A percentile compares a stretch with the other conserved stretches of the same genome.
These are phyloP conservation scores for Lenwebbia sp. DNA, from an alignment of 345 rosid genomes.

Conservation along the genomic window DNA sequence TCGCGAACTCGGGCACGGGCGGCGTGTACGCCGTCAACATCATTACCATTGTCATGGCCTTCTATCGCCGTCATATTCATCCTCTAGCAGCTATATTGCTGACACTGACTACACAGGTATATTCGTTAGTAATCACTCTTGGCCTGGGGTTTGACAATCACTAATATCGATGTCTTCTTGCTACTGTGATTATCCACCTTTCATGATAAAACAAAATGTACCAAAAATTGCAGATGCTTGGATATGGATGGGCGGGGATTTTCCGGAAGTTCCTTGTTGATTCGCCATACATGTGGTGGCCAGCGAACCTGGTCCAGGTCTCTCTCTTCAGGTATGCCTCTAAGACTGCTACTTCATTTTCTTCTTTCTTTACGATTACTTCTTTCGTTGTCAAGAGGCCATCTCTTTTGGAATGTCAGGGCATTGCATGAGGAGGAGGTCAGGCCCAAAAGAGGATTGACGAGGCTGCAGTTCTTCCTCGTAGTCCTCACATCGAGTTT, in stretches of 20 bases:
- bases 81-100: slow-evolving; percentile 18
- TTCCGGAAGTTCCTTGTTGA: slow-evolving; percentile 31
- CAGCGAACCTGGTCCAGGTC: slow-evolving; percentile 34
- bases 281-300: slow-evolving; percentile 39
- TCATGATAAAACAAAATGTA: neutral
- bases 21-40: slow-evolving; percentile 21
- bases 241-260: slow-evolving; percentile 32
- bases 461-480: slow-evolving; percentile 43
- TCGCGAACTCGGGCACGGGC: slow-evolving; percentile 28
- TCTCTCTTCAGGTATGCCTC: slow-evolving; percentile 27
- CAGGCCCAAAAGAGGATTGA: slow-evolving; percentile 23
- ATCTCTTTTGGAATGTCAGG: slow-evolving; percentile 1
- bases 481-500: slow-evolving; percentile 32
- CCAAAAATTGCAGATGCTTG: neutral
- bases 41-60: slow-evolving; percentile 25
- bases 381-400: neutral
- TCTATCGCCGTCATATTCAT: slow-evolving; percentile 16
- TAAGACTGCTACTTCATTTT: neutral
- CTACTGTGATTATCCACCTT: neutral
- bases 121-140: neutral
- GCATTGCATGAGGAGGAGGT: slow-evolving; percentile 41
- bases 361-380: neutral
- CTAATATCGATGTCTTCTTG: neutral
- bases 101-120: slow-evolving; percentile 28
- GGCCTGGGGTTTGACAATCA: neutral